Evolutionary conservation across 1,284 basidiomycete genomes (phyloP), one percentile per base, ranked within the genome.

Genomic region (Ganoderma resinaceum): DNA sequence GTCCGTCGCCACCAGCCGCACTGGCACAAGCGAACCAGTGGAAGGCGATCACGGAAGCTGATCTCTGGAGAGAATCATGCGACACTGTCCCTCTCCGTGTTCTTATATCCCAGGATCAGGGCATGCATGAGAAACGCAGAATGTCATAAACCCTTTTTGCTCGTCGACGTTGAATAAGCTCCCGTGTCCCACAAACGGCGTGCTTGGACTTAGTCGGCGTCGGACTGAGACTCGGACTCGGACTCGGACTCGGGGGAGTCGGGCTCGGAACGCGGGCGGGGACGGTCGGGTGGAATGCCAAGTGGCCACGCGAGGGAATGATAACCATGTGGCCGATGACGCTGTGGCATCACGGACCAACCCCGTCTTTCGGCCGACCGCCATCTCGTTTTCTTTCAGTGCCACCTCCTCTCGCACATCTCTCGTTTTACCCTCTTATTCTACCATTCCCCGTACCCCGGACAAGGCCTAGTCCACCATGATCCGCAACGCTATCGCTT

Each of bases 401-500:
- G n/a, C 72, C 71, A 66, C 52, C 72, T 63, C 69, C 66, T 70
- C 66, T 71, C 63, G 61, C 67, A 61, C 61, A 70, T 58, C 63
- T 66, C 70, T 76, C 76, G 35, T 37, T 60, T 53, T 73, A 72
- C 73, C 58, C 71, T 62, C 76, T 75, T 73, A 75, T 70, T 77
- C 76, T 73, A 64, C 60, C 67, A 63, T 71, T 63, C 69, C 68
- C 68, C 72, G 70, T 75, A 72, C 62, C 57, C 35, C 20, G 67
- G 40, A 68, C 55, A 76, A 77, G 63, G 67, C 68, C 43, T 61
- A 77, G 75, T 78, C 77, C 77, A 76, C 72, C 81, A 92, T 93
- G 90, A 82, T 93, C 78, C 90, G 90, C 82, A 89, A 85, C 82
- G 86, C 87, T 72, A 74, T 93, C 75, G 82, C 86, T 70, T 79